Percentiles rank a stretch among this genome's conserved stretches.
Evolutionary conservation across 192 early-diverging fungal species (phyloP).

Genomic region (Coemansia sp.): DNA sequence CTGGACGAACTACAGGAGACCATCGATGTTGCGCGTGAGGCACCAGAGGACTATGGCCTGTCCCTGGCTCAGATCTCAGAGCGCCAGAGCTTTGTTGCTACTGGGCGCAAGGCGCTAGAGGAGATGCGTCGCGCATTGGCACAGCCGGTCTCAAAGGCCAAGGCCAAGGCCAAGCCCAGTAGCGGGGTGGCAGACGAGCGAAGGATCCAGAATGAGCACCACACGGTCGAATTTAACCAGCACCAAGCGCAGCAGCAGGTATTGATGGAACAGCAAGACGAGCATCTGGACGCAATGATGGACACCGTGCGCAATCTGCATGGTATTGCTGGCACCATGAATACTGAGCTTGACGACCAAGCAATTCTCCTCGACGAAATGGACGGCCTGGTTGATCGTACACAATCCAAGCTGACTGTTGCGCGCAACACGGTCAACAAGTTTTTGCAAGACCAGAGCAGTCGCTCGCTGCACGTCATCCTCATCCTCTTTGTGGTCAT

Average conservation of each 20-base stretch:
- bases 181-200: background rate
- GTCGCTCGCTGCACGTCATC: slow-evolving; percentile 40
- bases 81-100: slow-evolving; percentile 38
- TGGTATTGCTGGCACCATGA: slow-evolving; percentile 51
- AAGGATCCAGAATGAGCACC: slow-evolving; percentile 6
- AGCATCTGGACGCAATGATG: slow-evolving; percentile 50
- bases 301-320: slow-evolving; percentile 53
- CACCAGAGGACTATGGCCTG: slow-evolving; percentile 44
- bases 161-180: background rate
- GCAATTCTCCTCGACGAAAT: slow-evolving; percentile 50
- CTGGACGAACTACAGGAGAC: slow-evolving; percentile 46
- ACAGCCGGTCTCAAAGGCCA: slow-evolving; percentile 9
- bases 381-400: slow-evolving; percentile 33
- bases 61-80: slow-evolving; percentile 25
- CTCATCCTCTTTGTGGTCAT: slow-evolving; percentile 44
- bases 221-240: slow-evolving; percentile 22
- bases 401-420: slow-evolving; percentile 30
- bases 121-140: slow-evolving; percentile 32
- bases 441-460: slow-evolving; percentile 47
- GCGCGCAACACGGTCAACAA: slow-evolving; percentile 39
- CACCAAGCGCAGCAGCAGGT: slow-evolving; percentile 49
- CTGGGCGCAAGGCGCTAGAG: slow-evolving; percentile 27
- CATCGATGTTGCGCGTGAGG: slow-evolving; percentile 33
- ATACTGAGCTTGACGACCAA: slow-evolving; percentile 53
- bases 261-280: slow-evolving; percentile 53